These are phyloP conservation scores for Tetramitus jugosus DNA, from an alignment of 208 protist species.

Conservation along the genomic window DNA sequence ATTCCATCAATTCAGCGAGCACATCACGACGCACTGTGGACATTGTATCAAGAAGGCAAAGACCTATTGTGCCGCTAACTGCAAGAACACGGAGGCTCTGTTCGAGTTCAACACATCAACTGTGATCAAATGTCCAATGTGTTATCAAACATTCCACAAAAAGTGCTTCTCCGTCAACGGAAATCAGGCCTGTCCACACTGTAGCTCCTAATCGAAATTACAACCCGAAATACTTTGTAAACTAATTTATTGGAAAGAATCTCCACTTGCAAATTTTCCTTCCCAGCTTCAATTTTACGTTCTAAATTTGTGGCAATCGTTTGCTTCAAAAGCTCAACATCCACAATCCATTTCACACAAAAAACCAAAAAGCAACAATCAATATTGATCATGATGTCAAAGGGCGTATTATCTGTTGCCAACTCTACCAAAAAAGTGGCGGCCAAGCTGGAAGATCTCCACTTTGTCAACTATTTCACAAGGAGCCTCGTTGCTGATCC, in stretches of 20 bases:
- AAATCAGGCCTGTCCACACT: background rate
- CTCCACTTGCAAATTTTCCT: background rate
- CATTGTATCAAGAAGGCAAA: background rate
- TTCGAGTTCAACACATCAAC: background rate
- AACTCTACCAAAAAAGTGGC: too few species aligned
- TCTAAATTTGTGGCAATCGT: too few species aligned
- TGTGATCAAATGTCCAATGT: background rate
- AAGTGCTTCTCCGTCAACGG: background rate
- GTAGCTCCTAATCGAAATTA: background rate
- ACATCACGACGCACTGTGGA: constrained; percentile 3
- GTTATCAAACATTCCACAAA: constrained; percentile 3
- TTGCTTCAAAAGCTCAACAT: too few species aligned
- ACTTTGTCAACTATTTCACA: constrained; percentile 37
- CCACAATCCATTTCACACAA: too few species aligned
- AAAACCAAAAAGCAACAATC: too few species aligned
- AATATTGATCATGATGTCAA: too few species aligned
- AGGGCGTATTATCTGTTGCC: too few species aligned
- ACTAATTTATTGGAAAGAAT: background rate
- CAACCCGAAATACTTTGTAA: too few species aligned
- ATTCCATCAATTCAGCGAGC: constrained; percentile 1
- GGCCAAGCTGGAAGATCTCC: background rate
- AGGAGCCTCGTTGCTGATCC: constrained; percentile 34
- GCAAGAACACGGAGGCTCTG: background rate
- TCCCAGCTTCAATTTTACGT: too few species aligned
- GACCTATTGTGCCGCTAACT: background rate